phyloP scores from a whole-genome alignment of 1,284 basidiomycete genomes.

The Apiotrichum laibachii region DNA sequence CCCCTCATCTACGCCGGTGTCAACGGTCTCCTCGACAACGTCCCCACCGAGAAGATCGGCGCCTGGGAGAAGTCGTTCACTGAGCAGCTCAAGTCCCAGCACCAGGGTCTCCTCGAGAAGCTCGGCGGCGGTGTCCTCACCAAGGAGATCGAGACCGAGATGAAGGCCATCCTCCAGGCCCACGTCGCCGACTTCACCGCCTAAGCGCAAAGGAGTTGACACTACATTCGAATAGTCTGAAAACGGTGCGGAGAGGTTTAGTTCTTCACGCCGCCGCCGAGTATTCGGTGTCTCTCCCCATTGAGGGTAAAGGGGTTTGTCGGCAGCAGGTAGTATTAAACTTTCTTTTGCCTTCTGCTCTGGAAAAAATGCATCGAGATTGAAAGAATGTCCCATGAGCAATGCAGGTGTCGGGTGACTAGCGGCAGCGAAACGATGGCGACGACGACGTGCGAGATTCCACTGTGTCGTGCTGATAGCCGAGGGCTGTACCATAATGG shows the following conservation, averaged over 20 bases:
- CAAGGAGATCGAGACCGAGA: constrained; percentile 84
- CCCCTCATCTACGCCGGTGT: constrained; percentile 99
- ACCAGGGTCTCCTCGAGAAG: constrained; percentile 71
- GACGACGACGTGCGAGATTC: too few relatives aligned
- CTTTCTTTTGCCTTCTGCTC: constrained; percentile 7
- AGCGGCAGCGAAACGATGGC: too few relatives aligned
- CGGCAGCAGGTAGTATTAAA: constrained; percentile 1
- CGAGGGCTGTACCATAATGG: too few relatives aligned
- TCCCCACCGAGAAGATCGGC: constrained; percentile 91
- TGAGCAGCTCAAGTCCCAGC: constrained; percentile 68
- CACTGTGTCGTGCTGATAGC: too few relatives aligned
- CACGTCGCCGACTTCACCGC: constrained; percentile 74
- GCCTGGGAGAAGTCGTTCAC: constrained; percentile 73
- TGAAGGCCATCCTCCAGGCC: constrained; percentile 84
- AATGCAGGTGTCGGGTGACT: too few relatives aligned
- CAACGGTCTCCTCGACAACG: constrained; percentile 91
- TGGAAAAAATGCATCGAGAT: constrained; percentile 23
- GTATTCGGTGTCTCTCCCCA: neutral
- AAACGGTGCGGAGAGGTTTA: neutral
- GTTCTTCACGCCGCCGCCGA: too few relatives aligned
- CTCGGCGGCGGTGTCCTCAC: constrained; percentile 80
- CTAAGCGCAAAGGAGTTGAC: constrained; percentile 22
- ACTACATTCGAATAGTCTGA: neutral
- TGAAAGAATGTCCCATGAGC: constrained; percentile 13
- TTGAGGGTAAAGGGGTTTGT: constrained; percentile 2